These are phyloP conservation scores for Parachlorella kessleri DNA, from an alignment of 139 green algal genomes.

Conservation along the genomic window DNA sequence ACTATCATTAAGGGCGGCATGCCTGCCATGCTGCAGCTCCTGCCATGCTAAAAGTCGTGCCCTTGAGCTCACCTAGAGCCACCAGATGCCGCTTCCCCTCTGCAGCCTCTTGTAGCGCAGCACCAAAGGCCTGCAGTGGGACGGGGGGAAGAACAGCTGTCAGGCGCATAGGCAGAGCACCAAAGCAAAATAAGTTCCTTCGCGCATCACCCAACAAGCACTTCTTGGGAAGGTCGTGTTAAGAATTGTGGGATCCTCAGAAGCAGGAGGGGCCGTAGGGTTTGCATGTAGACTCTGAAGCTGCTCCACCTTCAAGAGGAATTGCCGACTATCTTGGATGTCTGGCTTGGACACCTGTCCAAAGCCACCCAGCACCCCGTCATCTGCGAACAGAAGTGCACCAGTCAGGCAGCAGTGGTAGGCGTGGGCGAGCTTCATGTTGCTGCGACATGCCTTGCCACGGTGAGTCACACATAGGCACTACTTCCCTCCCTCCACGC, in stretches of 20 bases:
- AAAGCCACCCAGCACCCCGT: slow-evolving; percentile 89
- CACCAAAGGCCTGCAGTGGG: slow-evolving; percentile 45
- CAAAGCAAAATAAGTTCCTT: not conserved
- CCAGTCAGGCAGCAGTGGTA: no score
- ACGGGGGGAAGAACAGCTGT: not conserved
- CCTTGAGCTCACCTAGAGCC: slow-evolving; percentile 51
- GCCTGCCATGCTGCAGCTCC: no score
- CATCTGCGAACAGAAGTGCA: no score
- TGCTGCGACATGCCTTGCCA: no score
- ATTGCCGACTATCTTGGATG: slow-evolving; percentile 70
- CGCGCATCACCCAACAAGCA: not conserved
- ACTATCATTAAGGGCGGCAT: no score
- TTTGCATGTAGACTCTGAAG: not conserved
- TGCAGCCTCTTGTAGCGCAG: slow-evolving; percentile 53
- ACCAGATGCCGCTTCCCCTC: slow-evolving; percentile 42
- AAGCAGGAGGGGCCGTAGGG: not conserved
- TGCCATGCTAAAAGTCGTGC: no score
- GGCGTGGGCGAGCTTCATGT: no score
- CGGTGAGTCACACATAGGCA: not conserved
- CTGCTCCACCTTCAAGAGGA: slow-evolving; percentile 64
- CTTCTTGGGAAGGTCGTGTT: not conserved
- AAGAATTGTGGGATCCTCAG: not conserved
- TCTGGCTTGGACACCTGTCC: slow-evolving; percentile 79
- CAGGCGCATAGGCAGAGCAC: not conserved
- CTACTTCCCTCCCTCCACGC: not conserved